Conservation (phyloP, 1,284 basidiomycete species). For the Apiotrichum mycotoxinovorans region DNA sequence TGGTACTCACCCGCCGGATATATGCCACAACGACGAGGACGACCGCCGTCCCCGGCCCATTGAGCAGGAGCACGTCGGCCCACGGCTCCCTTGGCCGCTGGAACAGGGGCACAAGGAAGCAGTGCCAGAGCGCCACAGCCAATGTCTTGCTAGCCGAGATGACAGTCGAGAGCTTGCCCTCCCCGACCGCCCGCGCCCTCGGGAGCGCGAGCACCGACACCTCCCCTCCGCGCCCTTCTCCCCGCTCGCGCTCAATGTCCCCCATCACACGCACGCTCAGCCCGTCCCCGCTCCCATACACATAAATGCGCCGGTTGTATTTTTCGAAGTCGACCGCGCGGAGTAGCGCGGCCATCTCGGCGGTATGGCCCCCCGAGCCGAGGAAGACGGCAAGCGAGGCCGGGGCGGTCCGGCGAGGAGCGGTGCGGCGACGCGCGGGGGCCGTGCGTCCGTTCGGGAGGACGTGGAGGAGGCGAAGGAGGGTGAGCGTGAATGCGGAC, state of each 20-base stretch:
- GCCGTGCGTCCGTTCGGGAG: slow-evolving; percentile 10
- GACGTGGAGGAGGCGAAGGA: slow-evolving; percentile 3
- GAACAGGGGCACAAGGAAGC: slow-evolving; percentile 57
- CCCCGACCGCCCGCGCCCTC: slow-evolving; percentile 78
- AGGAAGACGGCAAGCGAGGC: slow-evolving; percentile 57
- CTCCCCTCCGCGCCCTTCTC: background rate
- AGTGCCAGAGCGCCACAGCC: slow-evolving; percentile 56
- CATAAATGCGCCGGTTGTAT: slow-evolving; percentile 75
- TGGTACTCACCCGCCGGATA: slow-evolving; percentile 65
- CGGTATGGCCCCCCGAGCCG: slow-evolving; percentile 86
- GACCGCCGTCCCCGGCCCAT: slow-evolving; percentile 94
- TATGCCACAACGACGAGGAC: slow-evolving; percentile 70
- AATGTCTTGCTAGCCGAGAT: slow-evolving; percentile 64
- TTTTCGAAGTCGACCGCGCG: slow-evolving; percentile 69
- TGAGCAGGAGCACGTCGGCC: slow-evolving; percentile 78
- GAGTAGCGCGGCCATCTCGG: slow-evolving; percentile 76
- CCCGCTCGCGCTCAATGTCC: slow-evolving; percentile 59
- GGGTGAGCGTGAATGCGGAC: background rate
- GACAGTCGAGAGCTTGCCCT: slow-evolving; percentile 66
- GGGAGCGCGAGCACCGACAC: slow-evolving; percentile 64
- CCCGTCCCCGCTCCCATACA: slow-evolving; percentile 75
- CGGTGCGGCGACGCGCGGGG: background rate
- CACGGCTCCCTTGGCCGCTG: slow-evolving; percentile 48
- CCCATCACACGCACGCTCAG: slow-evolving; percentile 51
- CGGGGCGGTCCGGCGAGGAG: background rate